Evolutionary conservation across 257 asterid species (phyloP), one percentile per base, ranked within the genome.

Genomic region (Paraleonurus japonicus): DNA sequence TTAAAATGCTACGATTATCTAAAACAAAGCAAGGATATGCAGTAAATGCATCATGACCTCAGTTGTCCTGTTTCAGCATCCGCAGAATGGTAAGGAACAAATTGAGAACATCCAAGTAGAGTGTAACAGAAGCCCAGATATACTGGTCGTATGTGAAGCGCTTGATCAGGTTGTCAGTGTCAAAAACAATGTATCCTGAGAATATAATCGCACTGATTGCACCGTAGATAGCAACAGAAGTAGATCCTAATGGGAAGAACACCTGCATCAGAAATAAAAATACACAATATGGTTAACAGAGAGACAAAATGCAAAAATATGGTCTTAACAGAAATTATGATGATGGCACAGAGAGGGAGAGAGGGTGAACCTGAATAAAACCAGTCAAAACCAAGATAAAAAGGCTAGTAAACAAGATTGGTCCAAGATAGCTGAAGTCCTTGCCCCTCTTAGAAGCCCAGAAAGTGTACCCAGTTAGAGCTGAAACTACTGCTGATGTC

Each of bases 361-460:
- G 57, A 20, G 37, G 55, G 41, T 13, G 50, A 10, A 88, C 99
- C 98, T 95, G 99, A 68, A 95, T 79, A 64, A 95, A 88, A 67
- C 97, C 84, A 65, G 98, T 88, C 84, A 95, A 70, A 35, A 92
- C 17, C 87, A 95, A 84, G 76, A 95, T 73, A 43, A 89, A 67
- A 39, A 95, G 99, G 72, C 97, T 83, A 70, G 99, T 92, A 81
- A 95, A 95, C 89, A 95, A 82, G 83, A 92, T 79, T 70, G 99
- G 99, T 48, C 98, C 99, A 54, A 95, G 82, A 58, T 75, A 95
- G 85, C 97, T 89, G 84, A 95, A 95, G 85, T 95, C 99, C 73
- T 92, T 90, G 77, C 99, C 99, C 89, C 80, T 92, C 89, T 80
- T 95, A 39, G 98, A 73, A 82, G 99, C 99, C 99, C 99, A 95